phyloP scores from a whole-genome alignment of 805 yeast species.

The Kluyveromyces lactis region DNA sequence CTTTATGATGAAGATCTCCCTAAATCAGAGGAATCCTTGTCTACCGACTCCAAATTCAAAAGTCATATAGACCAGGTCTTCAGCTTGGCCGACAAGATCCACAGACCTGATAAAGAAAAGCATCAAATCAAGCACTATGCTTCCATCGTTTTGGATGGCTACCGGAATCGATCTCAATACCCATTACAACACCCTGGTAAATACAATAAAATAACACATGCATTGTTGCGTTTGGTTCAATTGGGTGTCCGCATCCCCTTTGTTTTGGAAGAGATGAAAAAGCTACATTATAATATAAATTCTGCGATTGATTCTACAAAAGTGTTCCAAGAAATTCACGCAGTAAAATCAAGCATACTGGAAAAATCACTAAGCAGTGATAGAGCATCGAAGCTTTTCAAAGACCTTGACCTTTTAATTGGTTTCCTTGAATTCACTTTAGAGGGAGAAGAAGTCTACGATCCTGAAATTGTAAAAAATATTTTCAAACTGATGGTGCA shows the following conservation, averaged over 20 bases:
- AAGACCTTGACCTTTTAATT: neutral
- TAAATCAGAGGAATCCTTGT: neutral
- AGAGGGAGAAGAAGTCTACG: neutral
- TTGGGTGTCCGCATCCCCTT: conserved; percentile 1
- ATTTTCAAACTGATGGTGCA: neutral
- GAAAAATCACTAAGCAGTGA: neutral
- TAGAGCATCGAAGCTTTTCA: neutral
- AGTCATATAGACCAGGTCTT: neutral
- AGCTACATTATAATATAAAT: neutral
- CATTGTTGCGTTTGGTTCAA: neutral
- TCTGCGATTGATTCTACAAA: neutral
- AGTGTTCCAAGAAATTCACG: neutral
- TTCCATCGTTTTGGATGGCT: neutral
- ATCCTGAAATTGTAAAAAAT: neutral
- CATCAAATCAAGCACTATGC: neutral
- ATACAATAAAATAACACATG: neutral
- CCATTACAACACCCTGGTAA: neutral
- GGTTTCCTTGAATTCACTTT: neutral
- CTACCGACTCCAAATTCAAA: neutral
- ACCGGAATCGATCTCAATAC: neutral
- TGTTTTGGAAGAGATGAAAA: conserved; percentile 2
- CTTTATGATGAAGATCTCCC: conserved; percentile 1
- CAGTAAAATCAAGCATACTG: neutral
- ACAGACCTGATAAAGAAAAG: neutral
- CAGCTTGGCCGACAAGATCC: neutral